phyloP scores from a whole-genome alignment of 345 rosid species.

The Gossypium longicalyx region DNA sequence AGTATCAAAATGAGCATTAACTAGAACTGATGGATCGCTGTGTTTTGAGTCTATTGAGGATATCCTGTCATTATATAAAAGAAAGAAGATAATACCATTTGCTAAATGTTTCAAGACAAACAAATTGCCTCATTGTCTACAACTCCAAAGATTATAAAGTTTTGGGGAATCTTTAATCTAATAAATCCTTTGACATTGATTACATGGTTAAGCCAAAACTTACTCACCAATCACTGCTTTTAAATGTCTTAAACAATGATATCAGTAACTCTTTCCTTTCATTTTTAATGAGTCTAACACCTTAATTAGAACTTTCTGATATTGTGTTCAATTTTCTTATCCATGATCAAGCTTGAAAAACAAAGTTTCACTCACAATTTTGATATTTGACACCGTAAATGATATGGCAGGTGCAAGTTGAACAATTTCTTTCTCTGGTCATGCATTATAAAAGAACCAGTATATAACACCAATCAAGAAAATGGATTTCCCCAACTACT shows the following conservation, averaged over 20 bases:
- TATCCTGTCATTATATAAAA: conserved; percentile 49
- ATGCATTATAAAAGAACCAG: no score
- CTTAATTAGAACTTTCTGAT: neutral
- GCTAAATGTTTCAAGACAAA: neutral
- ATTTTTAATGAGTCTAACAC: neutral
- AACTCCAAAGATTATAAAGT: neutral
- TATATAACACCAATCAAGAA: neutral
- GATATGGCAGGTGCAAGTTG: neutral
- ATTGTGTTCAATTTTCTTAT: neutral
- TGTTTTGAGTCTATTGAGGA: conserved; percentile 62
- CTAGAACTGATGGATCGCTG: conserved; percentile 66
- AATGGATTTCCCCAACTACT: neutral
- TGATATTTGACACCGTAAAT: neutral
- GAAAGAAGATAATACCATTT: neutral
- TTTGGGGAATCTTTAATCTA: neutral
- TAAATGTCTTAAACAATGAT: conserved; percentile 4
- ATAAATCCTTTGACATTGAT: neutral
- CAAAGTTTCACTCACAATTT: neutral
- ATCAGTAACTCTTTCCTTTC: neutral
- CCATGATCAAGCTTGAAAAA: conserved; percentile 10
- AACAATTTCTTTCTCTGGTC: no score
- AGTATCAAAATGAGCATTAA: conserved; percentile 94
- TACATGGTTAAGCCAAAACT: neutral
- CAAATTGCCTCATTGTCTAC: neutral
- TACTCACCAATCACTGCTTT: neutral